Evolutionary conservation across 2,329 filamentous ascomycete species (phyloP), one percentile per base, ranked within the genome.

Genomic region (Alternaria consortialis): DNA sequence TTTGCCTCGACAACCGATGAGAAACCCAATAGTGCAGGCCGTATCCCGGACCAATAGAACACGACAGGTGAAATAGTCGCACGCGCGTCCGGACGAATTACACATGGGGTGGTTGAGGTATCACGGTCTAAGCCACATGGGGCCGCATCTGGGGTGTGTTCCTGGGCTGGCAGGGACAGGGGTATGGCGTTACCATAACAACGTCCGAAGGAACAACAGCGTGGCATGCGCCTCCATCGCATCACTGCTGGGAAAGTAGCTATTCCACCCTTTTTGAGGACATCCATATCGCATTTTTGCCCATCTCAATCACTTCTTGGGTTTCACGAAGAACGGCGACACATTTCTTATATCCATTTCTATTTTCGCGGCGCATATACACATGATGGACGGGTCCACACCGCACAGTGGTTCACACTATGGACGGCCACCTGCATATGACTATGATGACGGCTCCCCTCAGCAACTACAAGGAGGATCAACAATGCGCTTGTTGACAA

Each of bases 401-500:
- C 77, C 77, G 62, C 77, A 77, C 58, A 63, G 68, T 51, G 67
- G 71, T 51, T 70, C 73, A 50, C 74, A 70, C 60, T 81, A 82
- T 66, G 71, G 73, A 48, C 76, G 77, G 46, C 81, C 81, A 48
- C 82, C 82, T 63, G 76, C 79, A 68, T 84, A 84, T 56, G 79
- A 81, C 62, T 80, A 83, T 43, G 76, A 79, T 46, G 76, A 79
- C 51, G 71, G 68, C 47, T 70, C 74, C 17, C 73, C 75, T 32
- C 73, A 71, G 34, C 68, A 74, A 48, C 66, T 69, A 57, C 78
- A 78, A 68, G 76, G 79, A 71, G 80, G 80, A 57, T 77, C 81
- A 56, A 82, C 80, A 46, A 84, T 85, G 82, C 81, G 83, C 60
- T 76, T 84, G 72, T 78, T 85, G 77, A 83, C 82, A 65, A 80